Evolutionary conservation across 2,329 filamentous ascomycete genomes (phyloP).

Genomic region (Exophiala dermatitidis): DNA sequence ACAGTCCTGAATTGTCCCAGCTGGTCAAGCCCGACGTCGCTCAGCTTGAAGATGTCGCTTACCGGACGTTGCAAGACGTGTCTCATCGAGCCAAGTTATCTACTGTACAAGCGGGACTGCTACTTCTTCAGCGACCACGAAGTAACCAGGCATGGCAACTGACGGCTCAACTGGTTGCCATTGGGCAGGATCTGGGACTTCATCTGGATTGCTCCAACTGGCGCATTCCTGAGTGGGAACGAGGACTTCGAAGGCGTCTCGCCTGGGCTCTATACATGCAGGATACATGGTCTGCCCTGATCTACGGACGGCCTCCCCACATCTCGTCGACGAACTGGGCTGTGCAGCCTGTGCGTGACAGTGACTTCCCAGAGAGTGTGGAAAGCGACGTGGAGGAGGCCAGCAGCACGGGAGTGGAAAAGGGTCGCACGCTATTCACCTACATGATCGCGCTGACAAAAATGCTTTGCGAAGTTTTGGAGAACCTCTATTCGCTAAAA

Average conservation of each 20-base stretch:
- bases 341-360: constrained; percentile 39
- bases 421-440: constrained; percentile 43
- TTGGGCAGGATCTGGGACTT: constrained; percentile 53
- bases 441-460: constrained; percentile 48
- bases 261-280: constrained; percentile 61
- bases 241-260: constrained; percentile 53
- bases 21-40: constrained; percentile 26
- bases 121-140: constrained; percentile 46
- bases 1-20: constrained; percentile 30
- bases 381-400: constrained; percentile 28
- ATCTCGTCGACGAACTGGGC: constrained; percentile 52
- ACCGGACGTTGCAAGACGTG: constrained; percentile 24
- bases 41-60: constrained; percentile 23
- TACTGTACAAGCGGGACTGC: constrained; percentile 49
- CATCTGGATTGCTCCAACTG: constrained; percentile 56
- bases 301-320: constrained; percentile 52
- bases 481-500: constrained; percentile 46
- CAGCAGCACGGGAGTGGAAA: constrained; percentile 33
- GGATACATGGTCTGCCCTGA: constrained; percentile 55
- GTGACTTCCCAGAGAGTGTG: constrained; percentile 39
- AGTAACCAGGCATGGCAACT: constrained; percentile 44
- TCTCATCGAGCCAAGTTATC: constrained; percentile 42
- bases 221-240: constrained; percentile 58
- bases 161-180: constrained; percentile 49
- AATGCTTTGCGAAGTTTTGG: constrained; percentile 46